Evolutionary conservation across 768 basidiomycete species (phyloP), one percentile per base, ranked within the genome.

Genomic region (Podaxis sp.): DNA sequence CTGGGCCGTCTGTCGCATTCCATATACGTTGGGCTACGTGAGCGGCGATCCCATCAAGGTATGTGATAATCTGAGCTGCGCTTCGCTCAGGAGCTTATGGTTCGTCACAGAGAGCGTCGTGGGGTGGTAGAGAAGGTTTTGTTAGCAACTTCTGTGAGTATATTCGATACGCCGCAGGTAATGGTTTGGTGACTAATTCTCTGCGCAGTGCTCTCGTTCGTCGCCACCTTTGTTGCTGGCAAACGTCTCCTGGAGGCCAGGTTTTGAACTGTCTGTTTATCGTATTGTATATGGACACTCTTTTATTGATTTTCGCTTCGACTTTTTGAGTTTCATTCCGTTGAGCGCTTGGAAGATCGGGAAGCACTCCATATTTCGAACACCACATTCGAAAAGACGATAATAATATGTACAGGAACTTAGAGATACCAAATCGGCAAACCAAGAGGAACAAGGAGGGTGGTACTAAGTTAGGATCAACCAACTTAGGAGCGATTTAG

Each of bases 21-120:
- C 73, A 0, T 84, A 80, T 67, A 82, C 82, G 0, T 69, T 74
- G 30, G 82, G 82, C 1, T 84, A 84, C 60, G 24, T 75, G 33
- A 76, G 75, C 17, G 80, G 79, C 7, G 73, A 80, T 62, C 81
- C 83, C 11, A 66, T 64, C 24, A 80, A 78, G 71, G 82, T 80
- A 42, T 12, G 64, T 30, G 9, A 28, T n/a, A 11, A 38, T 17
- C 22, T 24, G 17, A 30, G 4, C 11, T 19, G 17, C 1, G 1
- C 39, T 1, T 24, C 15, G 8, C n/a, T 24, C 13, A 46, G n/a
- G 17, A 46, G n/a, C 44, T 13, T 4, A n/a, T 39, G 13, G 17
- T 19, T 46, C n/a, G 8, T 38, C 1, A 28, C 19, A 62, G 61
- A 62, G 61, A 55, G 42, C 8, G 2, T 24, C 17, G 48, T 48